Conservation (phyloP, 441 rosid species). For the Bruguiera hainesii region DNA sequence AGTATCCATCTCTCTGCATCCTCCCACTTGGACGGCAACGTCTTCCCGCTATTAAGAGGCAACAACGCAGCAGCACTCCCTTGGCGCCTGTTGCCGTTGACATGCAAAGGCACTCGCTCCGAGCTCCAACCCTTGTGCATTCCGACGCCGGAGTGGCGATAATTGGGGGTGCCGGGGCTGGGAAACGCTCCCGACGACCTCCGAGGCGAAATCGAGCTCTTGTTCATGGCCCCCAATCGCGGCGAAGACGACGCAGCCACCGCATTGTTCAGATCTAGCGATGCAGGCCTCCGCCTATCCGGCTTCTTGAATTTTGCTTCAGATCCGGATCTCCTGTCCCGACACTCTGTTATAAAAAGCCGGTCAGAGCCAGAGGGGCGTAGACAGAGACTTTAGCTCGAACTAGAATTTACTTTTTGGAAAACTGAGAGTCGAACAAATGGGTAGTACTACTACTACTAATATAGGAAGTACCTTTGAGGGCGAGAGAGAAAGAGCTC, state of each 20-base stretch:
- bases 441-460: no score
- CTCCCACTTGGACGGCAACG: constrained; percentile 98
- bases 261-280: constrained; percentile 73
- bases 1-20: constrained; percentile 99
- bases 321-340: constrained; percentile 77
- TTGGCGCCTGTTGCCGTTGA: constrained; percentile 51
- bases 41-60: constrained; percentile 69
- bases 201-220: constrained; percentile 42
- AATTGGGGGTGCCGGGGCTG: constrained; percentile 89
- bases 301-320: constrained; percentile 56
- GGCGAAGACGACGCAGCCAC: constrained; percentile 54
- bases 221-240: constrained; percentile 48
- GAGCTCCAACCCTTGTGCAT: constrained; percentile 98
- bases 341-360: constrained; percentile 50
- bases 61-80: constrained; percentile 41
- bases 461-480: constrained; percentile 50
- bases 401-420: constrained; percentile 1
- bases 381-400: not conserved
- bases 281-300: constrained; percentile 69
- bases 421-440: no score
- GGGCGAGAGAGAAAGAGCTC: constrained; percentile 80
- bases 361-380: not conserved
- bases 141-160: constrained; percentile 41
- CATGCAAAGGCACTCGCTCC: constrained; percentile 70
- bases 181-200: constrained; percentile 69